These are phyloP conservation scores for Xylariaceae sp. DNA, from an alignment of 2,329 filamentous ascomycete species.

Conservation along the genomic window DNA sequence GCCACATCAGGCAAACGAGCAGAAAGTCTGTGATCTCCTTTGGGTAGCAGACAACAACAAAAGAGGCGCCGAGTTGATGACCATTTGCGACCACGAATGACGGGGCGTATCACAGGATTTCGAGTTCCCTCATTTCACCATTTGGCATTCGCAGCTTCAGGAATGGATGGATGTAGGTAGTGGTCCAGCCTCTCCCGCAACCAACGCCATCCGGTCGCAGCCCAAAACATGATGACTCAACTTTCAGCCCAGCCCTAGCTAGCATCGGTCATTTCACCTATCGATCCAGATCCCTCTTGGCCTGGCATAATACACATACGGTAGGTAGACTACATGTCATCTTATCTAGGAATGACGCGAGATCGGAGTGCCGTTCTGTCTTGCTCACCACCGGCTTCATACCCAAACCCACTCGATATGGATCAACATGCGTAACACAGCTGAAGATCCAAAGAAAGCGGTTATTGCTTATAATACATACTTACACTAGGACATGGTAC, in stretches of 20 bases:
- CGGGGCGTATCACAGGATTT: slow-evolving; percentile 14
- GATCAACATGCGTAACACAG: too few species aligned
- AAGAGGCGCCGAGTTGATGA: neutral
- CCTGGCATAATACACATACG: slow-evolving; percentile 1
- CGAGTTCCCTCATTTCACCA: slow-evolving; percentile 16
- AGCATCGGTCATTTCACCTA: neutral
- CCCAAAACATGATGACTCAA: slow-evolving; percentile 1
- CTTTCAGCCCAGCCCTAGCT: neutral
- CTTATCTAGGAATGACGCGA: slow-evolving; percentile 11
- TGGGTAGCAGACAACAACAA: neutral
- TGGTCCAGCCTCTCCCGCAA: neutral
- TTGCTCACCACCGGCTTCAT: neutral
- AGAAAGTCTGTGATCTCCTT: neutral
- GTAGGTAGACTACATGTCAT: neutral
- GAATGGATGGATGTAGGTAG: neutral
- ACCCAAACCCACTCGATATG: slow-evolving; percentile 1
- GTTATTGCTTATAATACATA: slow-evolving; percentile 1
- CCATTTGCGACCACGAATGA: slow-evolving; percentile 11
- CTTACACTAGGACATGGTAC: too few species aligned
- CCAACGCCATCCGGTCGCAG: neutral
- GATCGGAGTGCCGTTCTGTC: slow-evolving; percentile 12
- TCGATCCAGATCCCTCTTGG: neutral
- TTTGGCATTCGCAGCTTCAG: neutral
- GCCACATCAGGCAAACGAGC: slow-evolving; percentile 12
- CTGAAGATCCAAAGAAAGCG: neutral